These are phyloP conservation scores for Oropetium thomaeum DNA, from an alignment of 176 grass and related monocot genomes.

Conservation along the genomic window DNA sequence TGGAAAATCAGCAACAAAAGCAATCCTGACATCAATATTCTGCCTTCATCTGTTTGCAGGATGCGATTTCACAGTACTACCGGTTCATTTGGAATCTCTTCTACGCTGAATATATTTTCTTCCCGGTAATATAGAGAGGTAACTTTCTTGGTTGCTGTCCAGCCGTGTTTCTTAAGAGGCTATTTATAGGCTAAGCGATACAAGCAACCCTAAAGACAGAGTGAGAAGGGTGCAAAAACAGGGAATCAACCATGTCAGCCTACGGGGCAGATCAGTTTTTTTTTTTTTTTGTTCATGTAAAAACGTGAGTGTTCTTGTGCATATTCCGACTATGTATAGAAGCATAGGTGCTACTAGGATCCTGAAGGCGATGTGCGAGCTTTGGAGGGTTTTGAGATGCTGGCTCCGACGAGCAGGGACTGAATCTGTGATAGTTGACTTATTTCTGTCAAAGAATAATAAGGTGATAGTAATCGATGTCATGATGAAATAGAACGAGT, in stretches of 20 bases:
- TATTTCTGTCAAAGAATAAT: no score
- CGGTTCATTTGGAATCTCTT: conserved; percentile 97
- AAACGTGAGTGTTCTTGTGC: conserved; percentile 9
- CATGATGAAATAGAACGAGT: background rate
- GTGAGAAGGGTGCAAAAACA: background rate
- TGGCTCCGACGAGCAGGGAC: background rate
- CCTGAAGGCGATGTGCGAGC: background rate
- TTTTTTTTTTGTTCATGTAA: background rate
- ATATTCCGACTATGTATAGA: background rate
- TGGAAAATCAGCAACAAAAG: background rate
- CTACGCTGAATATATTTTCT: conserved; percentile 86
- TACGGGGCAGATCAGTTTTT: background rate
- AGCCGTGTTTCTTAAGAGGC: background rate
- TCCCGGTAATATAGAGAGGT: conserved; percentile 85
- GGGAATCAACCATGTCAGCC: background rate
- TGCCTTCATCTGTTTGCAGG: conserved; percentile 39
- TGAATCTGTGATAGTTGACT: background rate
- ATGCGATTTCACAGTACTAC: conserved; percentile 86
- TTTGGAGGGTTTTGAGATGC: background rate
- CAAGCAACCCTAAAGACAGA: background rate
- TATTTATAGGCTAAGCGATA: background rate
- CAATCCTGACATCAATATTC: conserved; percentile 6
- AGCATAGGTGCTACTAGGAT: background rate
- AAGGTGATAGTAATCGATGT: no score
- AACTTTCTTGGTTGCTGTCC: background rate